Percentiles rank a stretch among this genome's conserved stretches.
Conservation (phyloP, 208 protist genomes). For the Acanthamoeba comandoni region DNA sequence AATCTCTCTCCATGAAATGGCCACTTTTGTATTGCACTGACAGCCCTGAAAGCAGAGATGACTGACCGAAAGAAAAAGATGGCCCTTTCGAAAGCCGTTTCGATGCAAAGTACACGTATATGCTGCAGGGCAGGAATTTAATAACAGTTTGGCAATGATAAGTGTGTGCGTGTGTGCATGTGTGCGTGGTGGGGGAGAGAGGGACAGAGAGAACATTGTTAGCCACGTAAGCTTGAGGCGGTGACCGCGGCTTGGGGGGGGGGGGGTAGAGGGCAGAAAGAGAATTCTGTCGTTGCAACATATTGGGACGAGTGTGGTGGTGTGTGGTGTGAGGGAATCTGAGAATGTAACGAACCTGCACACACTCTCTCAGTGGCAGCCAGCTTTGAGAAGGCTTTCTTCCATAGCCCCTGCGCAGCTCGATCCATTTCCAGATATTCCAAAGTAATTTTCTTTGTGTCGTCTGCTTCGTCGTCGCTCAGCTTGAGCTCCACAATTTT, state of each 20-base stretch:
- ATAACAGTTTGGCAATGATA: no score
- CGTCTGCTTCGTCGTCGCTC: slow-evolving; percentile 55
- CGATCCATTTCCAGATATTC: slow-evolving; percentile 43
- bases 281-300: no score
- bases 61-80: not conserved
- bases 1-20: slow-evolving; percentile 52
- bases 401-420: slow-evolving; percentile 7
- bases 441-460: slow-evolving; percentile 7
- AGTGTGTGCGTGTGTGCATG: no score
- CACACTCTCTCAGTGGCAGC: no score
- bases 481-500: slow-evolving; percentile 18
- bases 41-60: slow-evolving; percentile 55
- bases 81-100: slow-evolving; percentile 33
- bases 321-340: no score
- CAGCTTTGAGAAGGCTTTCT: slow-evolving; percentile 67
- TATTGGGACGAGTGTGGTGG: no score
- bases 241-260: not conserved
- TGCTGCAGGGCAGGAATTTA: not conserved
- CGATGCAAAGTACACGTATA: slow-evolving; percentile 42
- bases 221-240: not conserved
- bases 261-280: not conserved
- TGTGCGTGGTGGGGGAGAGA: no score
- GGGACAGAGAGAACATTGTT: no score
- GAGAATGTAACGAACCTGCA: no score
- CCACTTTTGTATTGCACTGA: slow-evolving; percentile 31